Conservation (phyloP, 2,329 filamentous ascomycete species). For the Metarhizium rileyi region DNA sequence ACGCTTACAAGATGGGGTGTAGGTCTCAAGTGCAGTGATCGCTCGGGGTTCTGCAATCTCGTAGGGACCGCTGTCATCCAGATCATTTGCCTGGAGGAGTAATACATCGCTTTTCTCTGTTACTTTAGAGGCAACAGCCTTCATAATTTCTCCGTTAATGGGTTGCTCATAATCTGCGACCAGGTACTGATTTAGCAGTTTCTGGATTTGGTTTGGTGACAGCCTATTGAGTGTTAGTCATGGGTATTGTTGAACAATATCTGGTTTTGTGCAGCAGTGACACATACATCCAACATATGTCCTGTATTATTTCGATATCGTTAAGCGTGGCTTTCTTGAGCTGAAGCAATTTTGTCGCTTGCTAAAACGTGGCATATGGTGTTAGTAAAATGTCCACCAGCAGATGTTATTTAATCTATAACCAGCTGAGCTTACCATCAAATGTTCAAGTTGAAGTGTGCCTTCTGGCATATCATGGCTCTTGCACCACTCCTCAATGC, state of each 20-base stretch:
- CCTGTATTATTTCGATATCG: conserved; percentile 99
- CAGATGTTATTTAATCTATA: conserved; percentile 5
- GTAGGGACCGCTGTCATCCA: conserved; percentile 97
- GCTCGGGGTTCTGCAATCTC: conserved; percentile 95
- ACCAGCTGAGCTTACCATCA: conserved; percentile 58
- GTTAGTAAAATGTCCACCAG: conserved; percentile 31
- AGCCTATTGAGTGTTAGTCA: conserved; percentile 46
- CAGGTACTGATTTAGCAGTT: conserved; percentile 95
- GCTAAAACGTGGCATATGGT: conserved; percentile 21
- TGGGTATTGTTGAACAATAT: background rate
- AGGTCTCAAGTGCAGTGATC: conserved; percentile 94
- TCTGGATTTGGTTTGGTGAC: conserved; percentile 97
- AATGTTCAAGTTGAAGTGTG: conserved; percentile 90
- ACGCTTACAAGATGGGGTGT: conserved; percentile 85
- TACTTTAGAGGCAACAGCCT: conserved; percentile 90
- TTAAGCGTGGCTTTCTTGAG: conserved; percentile 98
- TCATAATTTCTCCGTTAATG: conserved; percentile 99
- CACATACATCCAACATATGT: conserved; percentile 98
- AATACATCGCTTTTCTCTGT: conserved; percentile 98
- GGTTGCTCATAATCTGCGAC: conserved; percentile 98
- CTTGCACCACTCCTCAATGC: conserved; percentile 99
- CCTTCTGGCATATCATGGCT: conserved; percentile 99
- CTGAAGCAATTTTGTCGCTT: conserved; percentile 96
- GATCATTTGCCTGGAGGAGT: conserved; percentile 87
- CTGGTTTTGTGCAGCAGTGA: background rate